phyloP scores from a whole-genome alignment of 257 asterid genomes.

The Solanum commersonii region DNA sequence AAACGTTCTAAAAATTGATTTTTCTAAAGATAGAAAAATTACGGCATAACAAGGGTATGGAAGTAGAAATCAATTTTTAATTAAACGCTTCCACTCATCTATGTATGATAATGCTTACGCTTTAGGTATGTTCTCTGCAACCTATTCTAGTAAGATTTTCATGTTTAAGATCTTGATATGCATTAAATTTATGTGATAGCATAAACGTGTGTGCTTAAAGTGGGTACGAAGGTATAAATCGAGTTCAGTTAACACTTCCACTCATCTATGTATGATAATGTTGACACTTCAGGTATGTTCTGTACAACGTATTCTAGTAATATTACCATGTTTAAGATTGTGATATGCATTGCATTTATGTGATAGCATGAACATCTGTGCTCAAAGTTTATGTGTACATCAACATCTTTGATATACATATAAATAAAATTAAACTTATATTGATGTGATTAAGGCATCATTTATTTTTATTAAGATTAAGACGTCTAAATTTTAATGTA shows the following conservation, averaged over 20 bases:
- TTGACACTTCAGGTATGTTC: too few species aligned
- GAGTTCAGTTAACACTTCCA: too few species aligned
- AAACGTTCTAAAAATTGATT: too few species aligned
- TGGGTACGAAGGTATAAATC: too few species aligned
- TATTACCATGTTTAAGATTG: background rate
- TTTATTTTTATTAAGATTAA: background rate
- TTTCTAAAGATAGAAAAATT: too few species aligned
- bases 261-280: too few species aligned
- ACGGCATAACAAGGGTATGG: too few species aligned
- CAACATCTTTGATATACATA: background rate
- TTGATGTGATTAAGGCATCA: background rate
- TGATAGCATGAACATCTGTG: background rate
- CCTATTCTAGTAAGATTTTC: background rate
- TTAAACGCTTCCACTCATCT: background rate
- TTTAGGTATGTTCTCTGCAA: background rate
- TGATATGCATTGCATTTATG: background rate
- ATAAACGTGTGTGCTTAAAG: background rate
- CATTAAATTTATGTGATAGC: background rate
- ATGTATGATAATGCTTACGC: background rate
- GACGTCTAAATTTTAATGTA: accelerated
- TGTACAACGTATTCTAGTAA: background rate
- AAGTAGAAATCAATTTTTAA: too few species aligned
- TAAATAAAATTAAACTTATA: background rate
- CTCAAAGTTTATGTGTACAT: background rate
- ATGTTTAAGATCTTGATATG: background rate